Evolutionary conservation across 352 stramenopile species (phyloP).

Genomic region (Aphanomyces invadans): DNA sequence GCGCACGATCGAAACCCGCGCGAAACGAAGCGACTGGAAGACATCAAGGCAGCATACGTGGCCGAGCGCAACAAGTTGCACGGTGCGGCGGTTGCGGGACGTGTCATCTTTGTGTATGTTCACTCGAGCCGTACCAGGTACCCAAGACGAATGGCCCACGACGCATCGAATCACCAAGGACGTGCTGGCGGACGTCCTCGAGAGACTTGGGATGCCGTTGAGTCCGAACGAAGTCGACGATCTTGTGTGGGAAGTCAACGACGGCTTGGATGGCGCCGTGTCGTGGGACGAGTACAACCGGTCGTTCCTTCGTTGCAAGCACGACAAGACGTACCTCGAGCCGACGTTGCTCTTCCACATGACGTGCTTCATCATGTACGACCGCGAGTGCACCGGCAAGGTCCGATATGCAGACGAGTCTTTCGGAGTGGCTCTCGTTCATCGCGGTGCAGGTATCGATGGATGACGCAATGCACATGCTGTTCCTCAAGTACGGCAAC

Average conservation of each 20-base stretch:
- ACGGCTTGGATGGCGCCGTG: constrained; percentile 60
- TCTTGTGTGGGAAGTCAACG: constrained; percentile 74
- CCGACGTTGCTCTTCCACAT: constrained; percentile 71
- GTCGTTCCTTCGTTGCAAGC: constrained; percentile 57
- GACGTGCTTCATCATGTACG: constrained; percentile 80
- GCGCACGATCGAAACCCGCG: neutral
- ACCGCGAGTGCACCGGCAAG: constrained; percentile 58
- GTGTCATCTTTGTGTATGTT: no score
- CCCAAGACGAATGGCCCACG: constrained; percentile 32
- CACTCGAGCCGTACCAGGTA: constrained; percentile 27
- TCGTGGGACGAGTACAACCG: constrained; percentile 69
- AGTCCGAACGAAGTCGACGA: constrained; percentile 36
- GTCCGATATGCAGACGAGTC: no score
- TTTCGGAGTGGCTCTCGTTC: no score
- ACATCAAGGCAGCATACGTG: constrained; percentile 4
- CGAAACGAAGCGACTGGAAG: neutral
- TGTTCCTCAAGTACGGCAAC: constrained; percentile 56
- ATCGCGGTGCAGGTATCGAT: constrained; percentile 37
- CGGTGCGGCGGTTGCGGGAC: neutral
- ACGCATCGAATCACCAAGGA: constrained; percentile 48
- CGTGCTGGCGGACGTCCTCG: constrained; percentile 43
- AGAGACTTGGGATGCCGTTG: constrained; percentile 41
- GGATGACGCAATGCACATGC: constrained; percentile 71
- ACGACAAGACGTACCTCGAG: constrained; percentile 57
- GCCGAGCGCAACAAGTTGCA: constrained; percentile 27